These are phyloP conservation scores for Annulohypoxylon nitens DNA, from an alignment of 495 filamentous ascomycete species.

Conservation along the genomic window DNA sequence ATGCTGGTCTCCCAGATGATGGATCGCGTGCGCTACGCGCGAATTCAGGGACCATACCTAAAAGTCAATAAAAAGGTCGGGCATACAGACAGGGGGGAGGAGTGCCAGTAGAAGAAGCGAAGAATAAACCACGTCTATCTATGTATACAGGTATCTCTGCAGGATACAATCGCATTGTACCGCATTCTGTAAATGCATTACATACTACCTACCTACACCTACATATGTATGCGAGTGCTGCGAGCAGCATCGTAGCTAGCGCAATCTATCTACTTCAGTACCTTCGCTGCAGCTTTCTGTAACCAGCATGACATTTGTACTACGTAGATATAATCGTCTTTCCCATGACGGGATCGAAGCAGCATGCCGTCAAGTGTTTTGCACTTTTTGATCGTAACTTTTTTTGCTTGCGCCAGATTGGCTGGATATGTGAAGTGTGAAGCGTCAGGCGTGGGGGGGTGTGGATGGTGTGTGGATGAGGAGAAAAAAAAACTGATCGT, in stretches of 20 bases:
- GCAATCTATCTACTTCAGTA: conserved; percentile 18
- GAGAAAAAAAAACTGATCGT: conserved; percentile 47
- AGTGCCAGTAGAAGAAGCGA: neutral
- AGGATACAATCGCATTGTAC: conserved; percentile 42
- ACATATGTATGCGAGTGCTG: conserved; percentile 40
- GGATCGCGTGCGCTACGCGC: conserved; percentile 39
- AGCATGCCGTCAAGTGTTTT: conserved; percentile 10
- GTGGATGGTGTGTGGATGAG: conserved; percentile 40
- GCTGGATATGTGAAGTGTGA: conserved; percentile 16
- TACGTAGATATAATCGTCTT: conserved; percentile 4
- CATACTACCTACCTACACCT: no score
- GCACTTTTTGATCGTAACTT: conserved; percentile 6
- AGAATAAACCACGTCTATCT: conserved; percentile 1
- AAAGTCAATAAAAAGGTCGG: conserved; percentile 14
- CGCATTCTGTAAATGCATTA: conserved; percentile 31
- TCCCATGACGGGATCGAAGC: conserved; percentile 15
- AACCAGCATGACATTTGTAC: conserved; percentile 20
- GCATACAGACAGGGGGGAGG: conserved; percentile 33
- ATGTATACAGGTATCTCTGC: conserved; percentile 14
- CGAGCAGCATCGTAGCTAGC: conserved; percentile 22
- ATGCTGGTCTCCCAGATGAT: neutral
- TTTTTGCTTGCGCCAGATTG: conserved; percentile 27
- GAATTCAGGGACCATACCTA: conserved; percentile 40
- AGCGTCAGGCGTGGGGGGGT: conserved; percentile 27
- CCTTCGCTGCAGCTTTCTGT: conserved; percentile 24